These are phyloP conservation scores for Bullera alba DNA, from an alignment of 768 basidiomycete genomes.

Conservation along the genomic window DNA sequence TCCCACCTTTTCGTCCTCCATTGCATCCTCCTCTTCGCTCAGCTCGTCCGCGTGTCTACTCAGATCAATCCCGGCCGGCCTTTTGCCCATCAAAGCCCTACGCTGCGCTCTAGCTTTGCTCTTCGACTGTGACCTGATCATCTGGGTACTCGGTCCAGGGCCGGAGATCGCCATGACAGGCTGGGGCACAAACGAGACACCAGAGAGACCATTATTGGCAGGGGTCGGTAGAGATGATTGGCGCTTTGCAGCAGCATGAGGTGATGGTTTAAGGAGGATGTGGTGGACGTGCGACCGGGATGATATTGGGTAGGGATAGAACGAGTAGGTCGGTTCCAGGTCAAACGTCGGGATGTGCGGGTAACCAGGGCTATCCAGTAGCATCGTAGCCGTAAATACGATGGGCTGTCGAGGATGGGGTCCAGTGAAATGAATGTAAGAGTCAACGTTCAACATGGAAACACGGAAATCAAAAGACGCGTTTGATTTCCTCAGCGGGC, in stretches of 20 bases:
- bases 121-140: not conserved
- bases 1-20: conserved; percentile 37
- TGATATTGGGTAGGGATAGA: conserved; percentile 24
- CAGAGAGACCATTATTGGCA: not conserved
- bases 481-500: no score
- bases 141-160: not conserved
- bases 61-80: conserved; percentile 23
- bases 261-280: conserved; percentile 6
- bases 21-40: conserved; percentile 22
- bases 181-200: not conserved
- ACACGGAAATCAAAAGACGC: no score
- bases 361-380: not conserved
- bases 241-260: not conserved
- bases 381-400: conserved; percentile 11
- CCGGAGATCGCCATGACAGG: not conserved
- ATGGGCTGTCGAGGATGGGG: no score
- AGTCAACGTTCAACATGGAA: no score
- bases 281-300: conserved; percentile 14
- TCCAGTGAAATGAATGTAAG: no score
- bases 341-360: not conserved
- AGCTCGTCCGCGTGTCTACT: conserved; percentile 26
- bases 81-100: conserved; percentile 26
- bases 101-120: conserved; percentile 4
- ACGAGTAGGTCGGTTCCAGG: conserved; percentile 9
- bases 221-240: not conserved